A percentile compares a stretch with the other conserved stretches of the same genome.
phyloP scores from a whole-genome alignment of 345 rosid species.

The Eutrema yunnanense region DNA sequence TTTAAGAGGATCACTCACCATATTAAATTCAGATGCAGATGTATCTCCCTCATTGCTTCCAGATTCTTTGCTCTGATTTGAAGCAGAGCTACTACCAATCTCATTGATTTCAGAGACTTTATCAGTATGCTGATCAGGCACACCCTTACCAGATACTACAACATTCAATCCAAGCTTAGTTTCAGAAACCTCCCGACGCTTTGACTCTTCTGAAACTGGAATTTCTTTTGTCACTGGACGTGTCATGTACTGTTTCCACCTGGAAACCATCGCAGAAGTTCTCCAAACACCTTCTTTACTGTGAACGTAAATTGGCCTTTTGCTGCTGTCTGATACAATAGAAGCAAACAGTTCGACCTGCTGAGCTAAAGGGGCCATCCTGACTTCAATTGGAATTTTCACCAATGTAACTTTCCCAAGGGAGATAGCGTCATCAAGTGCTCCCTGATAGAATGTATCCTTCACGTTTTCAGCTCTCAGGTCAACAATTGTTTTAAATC shows the following conservation, averaged over 20 bases:
- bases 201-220: slow-evolving; percentile 32
- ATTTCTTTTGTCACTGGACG: slow-evolving; percentile 36
- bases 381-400: slow-evolving; percentile 73
- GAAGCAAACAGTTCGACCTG: slow-evolving; percentile 94
- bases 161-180: slow-evolving; percentile 30
- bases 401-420: slow-evolving; percentile 57
- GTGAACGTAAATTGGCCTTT: slow-evolving; percentile 80
- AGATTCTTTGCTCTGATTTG: slow-evolving; percentile 30
- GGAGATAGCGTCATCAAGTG: slow-evolving; percentile 53
- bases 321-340: slow-evolving; percentile 61
- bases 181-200: slow-evolving; percentile 28
- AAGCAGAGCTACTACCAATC: slow-evolving; percentile 18
- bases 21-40: slow-evolving; percentile 26
- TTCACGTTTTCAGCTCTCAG: slow-evolving; percentile 72
- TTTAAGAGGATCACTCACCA: slow-evolving; percentile 60
- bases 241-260: slow-evolving; percentile 91
- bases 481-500: slow-evolving; percentile 83
- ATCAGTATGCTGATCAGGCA: slow-evolving; percentile 22
- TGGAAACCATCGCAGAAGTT: slow-evolving; percentile 83
- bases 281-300: slow-evolving; percentile 94
- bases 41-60: slow-evolving; percentile 28
- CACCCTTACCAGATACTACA: slow-evolving; percentile 23
- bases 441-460: slow-evolving; percentile 72
- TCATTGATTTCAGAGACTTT: slow-evolving; percentile 23
- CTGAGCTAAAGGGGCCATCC: slow-evolving; percentile 77